A percentile compares a stretch with the other conserved stretches of the same genome.
Evolutionary conservation across 257 asterid species (phyloP).

Genomic region (Solanum lycopersicoides): DNA sequence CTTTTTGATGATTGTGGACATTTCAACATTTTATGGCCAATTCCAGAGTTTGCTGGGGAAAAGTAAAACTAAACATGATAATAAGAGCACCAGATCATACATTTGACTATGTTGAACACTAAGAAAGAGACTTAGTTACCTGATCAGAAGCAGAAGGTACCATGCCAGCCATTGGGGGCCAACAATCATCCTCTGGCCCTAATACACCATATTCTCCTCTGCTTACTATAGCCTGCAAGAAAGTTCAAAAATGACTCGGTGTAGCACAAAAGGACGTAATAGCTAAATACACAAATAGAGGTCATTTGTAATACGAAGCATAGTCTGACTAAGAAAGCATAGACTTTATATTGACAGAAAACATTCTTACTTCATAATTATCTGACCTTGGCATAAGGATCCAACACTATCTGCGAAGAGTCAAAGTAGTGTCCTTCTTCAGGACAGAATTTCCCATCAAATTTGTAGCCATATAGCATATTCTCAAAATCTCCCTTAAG

Average conservation of each 20-base stretch:
- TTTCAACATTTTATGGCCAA: background rate
- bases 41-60: background rate
- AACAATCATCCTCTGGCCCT: conserved; percentile 59
- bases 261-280: background rate
- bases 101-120: background rate
- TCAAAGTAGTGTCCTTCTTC: conserved; percentile 78
- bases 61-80: background rate
- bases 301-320: background rate
- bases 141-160: conserved; percentile 45
- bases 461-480: conserved; percentile 70
- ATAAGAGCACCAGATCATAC: background rate
- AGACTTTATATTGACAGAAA: background rate
- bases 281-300: background rate
- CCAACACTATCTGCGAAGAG: conserved; percentile 61
- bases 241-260: conserved; percentile 1
- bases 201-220: conserved; percentile 68
- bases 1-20: background rate
- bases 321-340: background rate
- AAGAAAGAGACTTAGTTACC: background rate
- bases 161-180: conserved; percentile 88
- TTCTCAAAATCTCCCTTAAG: conserved; percentile 74
- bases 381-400: conserved; percentile 92
- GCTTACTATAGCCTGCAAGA: conserved; percentile 60
- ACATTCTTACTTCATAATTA: background rate
- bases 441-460: conserved; percentile 70